These are phyloP conservation scores for Magnaporthiopsis incrustans DNA, from an alignment of 2,329 filamentous ascomycete genomes.

Conservation along the genomic window DNA sequence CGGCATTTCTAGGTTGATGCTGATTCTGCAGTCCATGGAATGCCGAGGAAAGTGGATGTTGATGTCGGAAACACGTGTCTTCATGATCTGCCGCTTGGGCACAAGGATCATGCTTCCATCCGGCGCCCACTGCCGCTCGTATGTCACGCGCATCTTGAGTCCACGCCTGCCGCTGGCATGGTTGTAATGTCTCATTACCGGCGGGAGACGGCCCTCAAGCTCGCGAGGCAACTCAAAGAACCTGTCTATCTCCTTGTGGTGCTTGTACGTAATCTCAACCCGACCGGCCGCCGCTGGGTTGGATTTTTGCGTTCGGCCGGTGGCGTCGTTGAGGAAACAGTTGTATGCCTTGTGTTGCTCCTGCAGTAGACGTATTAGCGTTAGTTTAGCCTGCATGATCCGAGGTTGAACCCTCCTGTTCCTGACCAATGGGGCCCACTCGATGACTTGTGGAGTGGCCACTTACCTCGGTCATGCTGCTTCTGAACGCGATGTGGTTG, in stretches of 20 bases:
- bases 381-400: neutral
- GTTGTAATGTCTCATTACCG: constrained; percentile 51
- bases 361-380: constrained; percentile 31
- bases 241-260: constrained; percentile 77
- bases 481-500: constrained; percentile 63
- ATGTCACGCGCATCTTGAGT: constrained; percentile 64
- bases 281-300: constrained; percentile 35
- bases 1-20: constrained; percentile 88
- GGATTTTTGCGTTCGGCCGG: constrained; percentile 49
- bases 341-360: constrained; percentile 78
- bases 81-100: constrained; percentile 68
- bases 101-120: neutral
- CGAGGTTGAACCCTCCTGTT: too few species aligned
- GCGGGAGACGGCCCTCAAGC: constrained; percentile 53
- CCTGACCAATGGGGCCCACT: too few species aligned
- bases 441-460: neutral
- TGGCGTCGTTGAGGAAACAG: constrained; percentile 67
- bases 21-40: constrained; percentile 84
- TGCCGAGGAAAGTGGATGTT: constrained; percentile 72
- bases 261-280: constrained; percentile 67
- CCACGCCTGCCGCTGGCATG: constrained; percentile 30
- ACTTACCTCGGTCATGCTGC: constrained; percentile 81
- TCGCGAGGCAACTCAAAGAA: constrained; percentile 68
- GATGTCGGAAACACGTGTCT: constrained; percentile 80
- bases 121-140: constrained; percentile 64